Percentiles rank a stretch among this genome's conserved stretches.
phyloP scores from a whole-genome alignment of 805 yeast species.

The Tetrapisispora fleetii region DNA sequence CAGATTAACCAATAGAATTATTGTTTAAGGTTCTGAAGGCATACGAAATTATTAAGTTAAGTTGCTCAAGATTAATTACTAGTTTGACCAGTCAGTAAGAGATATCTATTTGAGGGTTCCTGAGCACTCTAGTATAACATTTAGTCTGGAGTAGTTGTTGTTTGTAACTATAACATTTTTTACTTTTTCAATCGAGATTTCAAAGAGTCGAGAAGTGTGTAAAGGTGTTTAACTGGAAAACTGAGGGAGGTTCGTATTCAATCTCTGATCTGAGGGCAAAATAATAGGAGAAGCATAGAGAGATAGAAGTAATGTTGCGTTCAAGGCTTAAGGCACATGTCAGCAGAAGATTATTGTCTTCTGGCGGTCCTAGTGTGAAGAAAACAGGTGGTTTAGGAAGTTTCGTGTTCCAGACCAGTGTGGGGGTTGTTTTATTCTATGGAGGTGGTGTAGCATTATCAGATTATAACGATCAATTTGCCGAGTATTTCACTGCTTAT shows the following conservation, averaged over 20 bases:
- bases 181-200: too few relatives aligned
- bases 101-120: too few relatives aligned
- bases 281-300: not conserved
- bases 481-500: constrained; percentile 50
- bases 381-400: not conserved
- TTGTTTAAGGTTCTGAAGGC: not conserved
- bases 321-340: not conserved
- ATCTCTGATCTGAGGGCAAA: not conserved
- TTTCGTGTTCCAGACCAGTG: constrained; percentile 19
- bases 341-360: not conserved
- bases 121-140: too few relatives aligned
- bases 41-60: too few relatives aligned
- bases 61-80: too few relatives aligned
- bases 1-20: not conserved
- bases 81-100: too few relatives aligned
- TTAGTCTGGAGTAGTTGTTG: too few relatives aligned
- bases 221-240: too few relatives aligned
- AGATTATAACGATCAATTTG: constrained; percentile 46
- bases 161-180: too few relatives aligned
- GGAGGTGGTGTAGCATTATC: constrained; percentile 54
- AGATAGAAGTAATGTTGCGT: not conserved
- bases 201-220: too few relatives aligned
- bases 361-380: not conserved
- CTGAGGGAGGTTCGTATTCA: too few relatives aligned
- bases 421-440: constrained; percentile 34